Conservation (phyloP, 2,329 filamentous ascomycete species). For the Coleophoma cylindrospora region DNA sequence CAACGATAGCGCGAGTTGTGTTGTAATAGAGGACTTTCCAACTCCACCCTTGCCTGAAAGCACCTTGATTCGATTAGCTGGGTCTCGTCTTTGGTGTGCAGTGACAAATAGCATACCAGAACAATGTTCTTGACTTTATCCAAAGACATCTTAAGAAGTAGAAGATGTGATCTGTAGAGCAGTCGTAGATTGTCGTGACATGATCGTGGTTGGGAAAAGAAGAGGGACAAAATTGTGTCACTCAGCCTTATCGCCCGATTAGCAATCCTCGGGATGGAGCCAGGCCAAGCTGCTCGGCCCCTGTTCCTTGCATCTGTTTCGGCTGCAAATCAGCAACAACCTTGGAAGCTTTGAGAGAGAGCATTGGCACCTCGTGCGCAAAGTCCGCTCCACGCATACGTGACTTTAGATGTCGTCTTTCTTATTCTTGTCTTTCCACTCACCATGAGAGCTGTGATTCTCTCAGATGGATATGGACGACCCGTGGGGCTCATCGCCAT, state of each 20-base stretch:
- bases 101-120: slow-evolving; percentile 46
- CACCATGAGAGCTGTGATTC: slow-evolving; percentile 23
- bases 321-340: too few species aligned
- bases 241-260: neutral
- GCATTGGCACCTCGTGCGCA: too few species aligned
- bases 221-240: neutral
- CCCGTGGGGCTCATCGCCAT: slow-evolving; percentile 30
- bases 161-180: neutral
- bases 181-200: neutral
- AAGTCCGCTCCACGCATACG: neutral
- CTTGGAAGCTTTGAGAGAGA: too few species aligned
- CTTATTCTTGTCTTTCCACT: neutral
- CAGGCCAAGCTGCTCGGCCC: neutral
- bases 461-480: slow-evolving; percentile 28
- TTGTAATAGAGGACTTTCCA: slow-evolving; percentile 96
- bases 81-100: neutral
- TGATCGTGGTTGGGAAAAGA: neutral
- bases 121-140: slow-evolving; percentile 72
- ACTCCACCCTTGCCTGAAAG: slow-evolving; percentile 97
- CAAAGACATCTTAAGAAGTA: slow-evolving; percentile 50
- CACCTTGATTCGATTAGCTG: slow-evolving; percentile 36
- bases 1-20: slow-evolving; percentile 87
- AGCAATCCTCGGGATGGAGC: neutral
- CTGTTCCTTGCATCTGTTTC: too few species aligned
- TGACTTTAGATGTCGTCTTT: neutral